Evolutionary conservation across 352 stramenopile genomes (phyloP).

Genomic region (Phytopythium litorale): DNA sequence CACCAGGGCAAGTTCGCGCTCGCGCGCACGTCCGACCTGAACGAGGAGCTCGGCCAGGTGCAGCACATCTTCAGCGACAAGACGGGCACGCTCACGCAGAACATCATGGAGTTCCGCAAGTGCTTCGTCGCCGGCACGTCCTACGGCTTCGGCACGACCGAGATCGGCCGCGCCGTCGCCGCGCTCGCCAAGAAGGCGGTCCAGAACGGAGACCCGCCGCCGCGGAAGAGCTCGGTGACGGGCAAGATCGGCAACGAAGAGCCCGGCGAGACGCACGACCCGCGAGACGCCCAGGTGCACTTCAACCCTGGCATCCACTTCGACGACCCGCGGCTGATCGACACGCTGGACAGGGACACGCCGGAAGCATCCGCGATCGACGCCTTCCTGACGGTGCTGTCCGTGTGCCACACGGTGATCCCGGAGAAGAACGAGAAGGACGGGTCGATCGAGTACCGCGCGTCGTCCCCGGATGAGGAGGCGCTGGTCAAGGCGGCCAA

Average conservation of each 20-base stretch:
- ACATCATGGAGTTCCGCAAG: conserved; percentile 97
- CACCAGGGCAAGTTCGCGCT: conserved; percentile 83
- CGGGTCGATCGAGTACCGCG: conserved; percentile 69
- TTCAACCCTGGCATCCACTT: conserved; percentile 68
- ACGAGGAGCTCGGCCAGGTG: conserved; percentile 93
- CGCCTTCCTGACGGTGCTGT: conserved; percentile 68
- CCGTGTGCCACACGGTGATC: conserved; percentile 78
- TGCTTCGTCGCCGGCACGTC: conserved; percentile 80
- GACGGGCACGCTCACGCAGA: conserved; percentile 98
- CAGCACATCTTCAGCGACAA: conserved; percentile 99
- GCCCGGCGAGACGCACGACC: conserved; percentile 22
- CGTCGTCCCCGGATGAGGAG: conserved; percentile 91
- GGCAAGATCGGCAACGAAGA: neutral
- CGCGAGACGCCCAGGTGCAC: conserved; percentile 49
- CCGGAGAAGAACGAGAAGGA: conserved; percentile 46
- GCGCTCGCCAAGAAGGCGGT: conserved; percentile 34
- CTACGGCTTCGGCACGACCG: conserved; percentile 83
- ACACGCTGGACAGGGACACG: conserved; percentile 27
- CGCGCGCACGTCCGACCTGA: conserved; percentile 87
- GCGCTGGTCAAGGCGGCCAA: conserved; percentile 89
- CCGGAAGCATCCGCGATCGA: conserved; percentile 31
- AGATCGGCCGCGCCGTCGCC: conserved; percentile 65
- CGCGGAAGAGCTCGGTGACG: neutral
- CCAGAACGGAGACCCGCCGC: neutral
- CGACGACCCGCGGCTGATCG: conserved; percentile 59